Evolutionary conservation across 768 basidiomycete genomes (phyloP), one percentile per base, ranked within the genome.

Genomic region (Collybia sordida): DNA sequence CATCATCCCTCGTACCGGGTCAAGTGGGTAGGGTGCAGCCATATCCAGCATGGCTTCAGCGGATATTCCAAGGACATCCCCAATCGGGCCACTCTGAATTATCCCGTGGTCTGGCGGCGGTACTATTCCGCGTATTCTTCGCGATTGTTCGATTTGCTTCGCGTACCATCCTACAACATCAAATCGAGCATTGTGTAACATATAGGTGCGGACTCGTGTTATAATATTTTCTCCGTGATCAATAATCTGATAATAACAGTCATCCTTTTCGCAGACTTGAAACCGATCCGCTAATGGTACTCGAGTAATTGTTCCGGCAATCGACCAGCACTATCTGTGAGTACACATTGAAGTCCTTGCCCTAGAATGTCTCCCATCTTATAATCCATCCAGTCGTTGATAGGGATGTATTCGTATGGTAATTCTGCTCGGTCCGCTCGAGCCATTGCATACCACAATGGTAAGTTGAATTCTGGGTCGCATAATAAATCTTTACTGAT

Each of bases 151-250:
- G 2, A 50, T 31, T 6, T 14, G 42, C 27, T 50, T 50, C 4
- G 22, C 18, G 34, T 50, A 50, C 42, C 49, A 50, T 18, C 22
- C 22, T 4, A 27, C 36, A 22, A 51, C 31, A 19, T n/a, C 4
- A 17, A 51, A 28, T 21, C 18, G 24, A 2, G 23, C 17, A 18
- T 45, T 38, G n/a, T 28, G 4, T 7, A 45, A 15, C 6, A 35
- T 23, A 9, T 8, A 1, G 6, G 22, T 39, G 19, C 23, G 15
- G 11, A 51, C 40, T 34, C 41, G 8, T 14, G 37, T 51, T 18
- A 51, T 9, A 14, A 45, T 37, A 14, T 41, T 35, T 39, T 51
- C 50, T 19, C 49, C 36, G 40, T 51, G 45, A 22, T 45, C 49
- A 41, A 51, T 40, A 19, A 51, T 51, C 9, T 50, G 42, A 27